These are phyloP conservation scores for Metarhizium guizhouense DNA, from an alignment of 2,329 filamentous ascomycete genomes.

Conservation along the genomic window DNA sequence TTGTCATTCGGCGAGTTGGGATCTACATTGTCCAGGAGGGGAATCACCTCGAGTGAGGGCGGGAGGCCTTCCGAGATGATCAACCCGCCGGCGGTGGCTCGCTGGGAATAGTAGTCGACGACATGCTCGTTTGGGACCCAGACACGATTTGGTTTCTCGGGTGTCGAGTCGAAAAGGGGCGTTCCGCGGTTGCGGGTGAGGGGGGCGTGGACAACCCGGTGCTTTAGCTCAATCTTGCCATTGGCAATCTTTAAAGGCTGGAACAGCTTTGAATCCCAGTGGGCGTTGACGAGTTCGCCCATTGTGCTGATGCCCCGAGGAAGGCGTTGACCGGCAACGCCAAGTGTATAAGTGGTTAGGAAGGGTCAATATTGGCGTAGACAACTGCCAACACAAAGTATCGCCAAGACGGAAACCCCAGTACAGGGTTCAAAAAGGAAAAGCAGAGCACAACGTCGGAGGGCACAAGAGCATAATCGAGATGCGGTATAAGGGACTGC, in stretches of 20 bases:
- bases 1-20: no score
- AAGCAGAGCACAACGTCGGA: no score
- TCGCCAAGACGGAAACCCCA: no score
- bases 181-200: conserved; percentile 44
- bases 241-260: conserved; percentile 25
- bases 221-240: conserved; percentile 37
- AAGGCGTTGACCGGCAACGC: no score
- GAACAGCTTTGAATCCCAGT: conserved; percentile 18
- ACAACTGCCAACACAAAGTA: no score
- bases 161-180: conserved; percentile 31
- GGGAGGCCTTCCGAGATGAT: conserved; percentile 37
- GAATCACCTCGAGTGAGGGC: conserved; percentile 30
- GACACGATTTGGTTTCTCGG: conserved; percentile 36
- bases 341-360: no score
- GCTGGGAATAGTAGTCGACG: conserved; percentile 33
- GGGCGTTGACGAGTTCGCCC: conserved; percentile 4
- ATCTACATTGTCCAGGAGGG: background rate
- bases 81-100: conserved; percentile 30
- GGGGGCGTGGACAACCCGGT: conserved; percentile 43
- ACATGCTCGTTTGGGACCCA: conserved; percentile 37
- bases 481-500: no score
- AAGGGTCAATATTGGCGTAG: no score
- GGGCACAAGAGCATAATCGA: no score
- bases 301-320: no score
- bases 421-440: no score